Conservation (phyloP, 331 rosid species). For the Dryas integrifolia region DNA sequence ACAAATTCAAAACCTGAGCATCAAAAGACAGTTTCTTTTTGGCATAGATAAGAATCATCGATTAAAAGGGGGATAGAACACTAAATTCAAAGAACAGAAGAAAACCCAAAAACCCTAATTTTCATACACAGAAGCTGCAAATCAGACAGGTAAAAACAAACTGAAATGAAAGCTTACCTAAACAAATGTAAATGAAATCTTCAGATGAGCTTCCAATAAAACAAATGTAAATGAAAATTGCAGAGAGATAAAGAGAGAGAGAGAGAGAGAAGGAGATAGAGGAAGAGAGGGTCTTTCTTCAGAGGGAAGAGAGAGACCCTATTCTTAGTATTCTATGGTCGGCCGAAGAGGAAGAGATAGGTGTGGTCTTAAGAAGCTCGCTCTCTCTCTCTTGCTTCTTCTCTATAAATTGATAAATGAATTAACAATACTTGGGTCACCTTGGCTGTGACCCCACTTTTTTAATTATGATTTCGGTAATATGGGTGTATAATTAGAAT, state of each 20-base stretch:
- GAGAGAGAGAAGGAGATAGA: not conserved
- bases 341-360: slow-evolving; percentile 31
- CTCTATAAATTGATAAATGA: not conserved
- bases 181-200: not conserved
- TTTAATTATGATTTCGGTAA: no score
- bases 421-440: not conserved
- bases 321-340: slow-evolving; percentile 22
- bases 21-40: not conserved
- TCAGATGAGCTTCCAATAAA: slow-evolving; percentile 5
- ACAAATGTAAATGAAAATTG: not conserved
- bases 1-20: not conserved
- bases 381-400: slow-evolving; percentile 9
- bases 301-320: slow-evolving; percentile 29
- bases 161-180: slow-evolving; percentile 13
- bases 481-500: no score
- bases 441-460: no score
- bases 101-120: slow-evolving; percentile 23
- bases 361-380: slow-evolving; percentile 33
- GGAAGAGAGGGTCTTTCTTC: slow-evolving; percentile 9
- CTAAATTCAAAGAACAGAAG: slow-evolving; percentile 3
- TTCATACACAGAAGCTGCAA: not conserved
- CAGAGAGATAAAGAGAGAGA: no score
- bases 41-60: not conserved
- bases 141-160: not conserved
- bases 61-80: not conserved